phyloP scores from a whole-genome alignment of 371 early-diverging fungal species.

The Mortierella sp. region DNA sequence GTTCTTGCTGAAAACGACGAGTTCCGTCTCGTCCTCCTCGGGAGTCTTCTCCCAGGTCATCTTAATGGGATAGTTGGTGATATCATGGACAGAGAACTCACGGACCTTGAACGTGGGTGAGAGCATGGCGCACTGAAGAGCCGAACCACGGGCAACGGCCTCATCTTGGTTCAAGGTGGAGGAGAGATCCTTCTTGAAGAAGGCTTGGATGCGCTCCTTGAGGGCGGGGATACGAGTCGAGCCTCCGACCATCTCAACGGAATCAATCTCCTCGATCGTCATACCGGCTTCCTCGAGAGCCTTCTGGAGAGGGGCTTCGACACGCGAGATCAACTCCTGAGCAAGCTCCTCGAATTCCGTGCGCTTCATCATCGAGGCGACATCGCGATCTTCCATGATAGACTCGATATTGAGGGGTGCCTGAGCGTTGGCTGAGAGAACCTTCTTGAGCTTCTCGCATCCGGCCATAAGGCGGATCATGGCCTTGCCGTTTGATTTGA shows the following conservation, averaged over 20 bases:
- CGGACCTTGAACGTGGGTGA: conserved; percentile 98
- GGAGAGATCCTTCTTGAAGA: conserved; percentile 88
- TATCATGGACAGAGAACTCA: conserved; percentile 93
- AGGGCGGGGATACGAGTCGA: conserved; percentile 94
- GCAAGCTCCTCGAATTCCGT: conserved; percentile 89
- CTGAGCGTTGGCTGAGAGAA: conserved; percentile 92
- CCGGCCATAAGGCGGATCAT: conserved; percentile 90
- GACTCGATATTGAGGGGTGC: conserved; percentile 95
- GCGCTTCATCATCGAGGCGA: conserved; percentile 83
- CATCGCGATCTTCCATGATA: conserved; percentile 95
- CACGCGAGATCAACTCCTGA: conserved; percentile 76
- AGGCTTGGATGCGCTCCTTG: conserved; percentile 86
- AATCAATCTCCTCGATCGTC: conserved; percentile 85
- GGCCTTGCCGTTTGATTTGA: conserved; percentile 91
- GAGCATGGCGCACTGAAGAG: conserved; percentile 96
- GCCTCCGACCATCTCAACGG: conserved; percentile 96
- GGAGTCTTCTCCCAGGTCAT: conserved; percentile 77
- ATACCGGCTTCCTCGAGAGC: conserved; percentile 86
- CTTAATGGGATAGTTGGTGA: conserved; percentile 82
- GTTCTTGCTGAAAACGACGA: conserved; percentile 58
- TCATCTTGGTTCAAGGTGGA: conserved; percentile 98
- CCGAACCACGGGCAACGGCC: conserved; percentile 95
- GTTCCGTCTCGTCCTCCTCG: conserved; percentile 78
- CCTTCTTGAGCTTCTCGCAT: conserved; percentile 96
- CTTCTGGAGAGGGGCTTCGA: conserved; percentile 78